Percentiles rank a stretch among this genome's conserved stretches.
These are phyloP conservation scores for Cladorrhinum samala DNA, from an alignment of 495 filamentous ascomycete species.

Conservation along the genomic window DNA sequence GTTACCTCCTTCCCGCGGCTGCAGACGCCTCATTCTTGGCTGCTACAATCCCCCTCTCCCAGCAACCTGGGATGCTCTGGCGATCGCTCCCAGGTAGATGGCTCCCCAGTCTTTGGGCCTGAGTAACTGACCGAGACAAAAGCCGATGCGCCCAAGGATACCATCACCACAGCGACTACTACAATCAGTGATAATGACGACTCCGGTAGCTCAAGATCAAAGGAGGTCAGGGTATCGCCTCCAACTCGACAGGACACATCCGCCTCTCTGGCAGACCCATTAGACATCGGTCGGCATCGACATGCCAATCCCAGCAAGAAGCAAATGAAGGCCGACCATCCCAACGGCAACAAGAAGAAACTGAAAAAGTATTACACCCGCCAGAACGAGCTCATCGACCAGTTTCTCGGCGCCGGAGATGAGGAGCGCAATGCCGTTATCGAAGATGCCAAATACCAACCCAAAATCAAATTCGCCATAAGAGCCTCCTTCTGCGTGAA, in stretches of 20 bases:
- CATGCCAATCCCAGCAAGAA: conserved; percentile 32
- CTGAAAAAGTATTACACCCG: conserved; percentile 49
- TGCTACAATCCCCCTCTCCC: conserved; percentile 1
- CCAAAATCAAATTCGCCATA: conserved; percentile 52
- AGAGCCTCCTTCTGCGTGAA: conserved; percentile 49
- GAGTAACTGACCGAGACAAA: neutral
- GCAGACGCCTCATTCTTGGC: too few relatives aligned
- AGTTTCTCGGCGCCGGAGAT: conserved; percentile 47
- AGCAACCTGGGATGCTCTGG: neutral
- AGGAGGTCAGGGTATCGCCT: neutral
- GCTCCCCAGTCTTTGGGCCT: too few relatives aligned
- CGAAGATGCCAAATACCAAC: conserved; percentile 42
- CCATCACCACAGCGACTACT: conserved; percentile 11
- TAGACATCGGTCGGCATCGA: conserved; percentile 37
- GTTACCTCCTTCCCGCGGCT: too few relatives aligned
- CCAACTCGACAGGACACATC: conserved; percentile 11
- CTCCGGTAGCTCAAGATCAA: neutral
- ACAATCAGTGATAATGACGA: neutral
- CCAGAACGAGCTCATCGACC: conserved; percentile 51
- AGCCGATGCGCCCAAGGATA: conserved; percentile 4
- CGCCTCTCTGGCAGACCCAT: conserved; percentile 27
- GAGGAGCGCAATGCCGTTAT: conserved; percentile 45
- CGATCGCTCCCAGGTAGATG: too few relatives aligned
- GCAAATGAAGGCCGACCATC: conserved; percentile 41
- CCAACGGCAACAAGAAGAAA: conserved; percentile 37